Conservation (phyloP, 2,329 filamentous ascomycete genomes). For the Zalaria obscura region DNA sequence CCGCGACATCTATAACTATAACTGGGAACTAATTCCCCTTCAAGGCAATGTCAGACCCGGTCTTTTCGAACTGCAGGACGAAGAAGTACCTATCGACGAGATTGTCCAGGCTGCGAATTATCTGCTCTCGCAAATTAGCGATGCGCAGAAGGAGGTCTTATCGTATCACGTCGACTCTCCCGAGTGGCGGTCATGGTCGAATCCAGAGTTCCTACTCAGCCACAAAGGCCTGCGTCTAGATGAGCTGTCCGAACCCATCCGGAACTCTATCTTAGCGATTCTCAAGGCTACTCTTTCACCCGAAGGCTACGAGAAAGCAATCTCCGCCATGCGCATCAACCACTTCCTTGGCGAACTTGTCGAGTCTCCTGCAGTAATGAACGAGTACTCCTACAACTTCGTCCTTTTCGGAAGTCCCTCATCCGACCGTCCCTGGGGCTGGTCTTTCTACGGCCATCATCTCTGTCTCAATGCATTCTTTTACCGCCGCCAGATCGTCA, state of each 20-base stretch:
- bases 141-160: constrained; percentile 34
- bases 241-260: constrained; percentile 35
- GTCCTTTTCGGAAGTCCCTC: constrained; percentile 54
- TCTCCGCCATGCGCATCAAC: constrained; percentile 59
- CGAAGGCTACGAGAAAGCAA: constrained; percentile 57
- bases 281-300: constrained; percentile 47
- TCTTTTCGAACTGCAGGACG: constrained; percentile 38
- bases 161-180: constrained; percentile 52
- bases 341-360: constrained; percentile 60
- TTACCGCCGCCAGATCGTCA: constrained; percentile 47
- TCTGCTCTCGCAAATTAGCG: constrained; percentile 33
- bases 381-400: constrained; percentile 65
- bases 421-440: constrained; percentile 49
- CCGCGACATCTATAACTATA: neutral
- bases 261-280: constrained; percentile 39
- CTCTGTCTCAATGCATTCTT: constrained; percentile 61
- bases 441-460: constrained; percentile 66
- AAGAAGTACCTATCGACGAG: constrained; percentile 42
- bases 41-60: constrained; percentile 10
- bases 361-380: constrained; percentile 47
- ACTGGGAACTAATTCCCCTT: neutral
- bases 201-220: constrained; percentile 59
- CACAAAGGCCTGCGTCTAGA: constrained; percentile 59
- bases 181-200: constrained; percentile 58
- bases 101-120: constrained; percentile 40